Evolutionary conservation across 192 early-diverging fungal genomes (phyloP).

Genomic region (Linnemannia zychae): DNA sequence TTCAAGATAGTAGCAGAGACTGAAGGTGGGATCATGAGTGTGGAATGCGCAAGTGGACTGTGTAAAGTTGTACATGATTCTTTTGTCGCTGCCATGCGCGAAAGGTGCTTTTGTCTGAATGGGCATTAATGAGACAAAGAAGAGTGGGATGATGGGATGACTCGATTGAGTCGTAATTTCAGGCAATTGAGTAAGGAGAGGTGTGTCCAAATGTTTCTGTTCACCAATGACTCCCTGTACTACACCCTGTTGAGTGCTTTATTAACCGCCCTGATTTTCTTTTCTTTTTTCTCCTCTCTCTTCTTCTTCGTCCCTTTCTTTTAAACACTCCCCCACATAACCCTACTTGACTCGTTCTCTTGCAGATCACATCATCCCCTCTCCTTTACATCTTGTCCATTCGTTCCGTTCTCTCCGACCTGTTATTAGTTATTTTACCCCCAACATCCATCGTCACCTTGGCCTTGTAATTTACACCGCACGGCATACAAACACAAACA

Average conservation of each 20-base stretch:
- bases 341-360: neutral
- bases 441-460: constrained; percentile 12
- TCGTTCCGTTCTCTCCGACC: constrained; percentile 40
- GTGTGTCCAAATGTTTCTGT: neutral
- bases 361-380: constrained; percentile 8
- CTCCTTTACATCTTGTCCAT: neutral
- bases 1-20: neutral
- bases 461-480: neutral
- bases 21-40: neutral
- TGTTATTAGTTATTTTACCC: neutral
- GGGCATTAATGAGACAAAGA: neutral
- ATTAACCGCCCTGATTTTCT: neutral
- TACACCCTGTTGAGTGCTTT: neutral
- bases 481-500: constrained; percentile 11
- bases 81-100: neutral
- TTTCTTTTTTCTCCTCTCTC: neutral
- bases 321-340: neutral
- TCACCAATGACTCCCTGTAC: neutral
- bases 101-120: neutral
- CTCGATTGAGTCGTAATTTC: neutral
- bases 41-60: neutral
- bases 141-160: neutral
- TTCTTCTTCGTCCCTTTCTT: neutral
- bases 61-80: too few species aligned
- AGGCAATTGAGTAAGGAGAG: neutral